phyloP scores from a whole-genome alignment of 2,329 filamentous ascomycete species.

The Arthrobotrys musiformis region DNA sequence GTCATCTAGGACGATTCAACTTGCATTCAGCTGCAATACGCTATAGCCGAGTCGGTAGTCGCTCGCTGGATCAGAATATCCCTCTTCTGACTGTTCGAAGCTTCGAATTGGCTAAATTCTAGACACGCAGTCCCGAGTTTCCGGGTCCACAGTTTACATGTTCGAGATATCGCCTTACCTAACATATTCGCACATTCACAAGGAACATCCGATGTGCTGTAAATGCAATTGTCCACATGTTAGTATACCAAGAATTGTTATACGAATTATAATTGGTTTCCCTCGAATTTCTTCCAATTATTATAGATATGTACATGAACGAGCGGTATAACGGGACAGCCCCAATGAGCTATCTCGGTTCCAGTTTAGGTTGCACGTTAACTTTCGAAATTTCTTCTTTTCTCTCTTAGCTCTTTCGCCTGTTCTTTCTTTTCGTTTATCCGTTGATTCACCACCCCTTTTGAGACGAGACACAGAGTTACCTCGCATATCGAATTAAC shows the following conservation, averaged over 20 bases:
- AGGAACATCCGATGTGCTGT: conserved; percentile 45
- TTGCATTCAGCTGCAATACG: conserved; percentile 43
- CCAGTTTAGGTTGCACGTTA: neutral
- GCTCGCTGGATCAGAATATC: conserved; percentile 23
- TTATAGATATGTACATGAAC: neutral
- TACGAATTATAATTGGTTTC: conserved; percentile 1
- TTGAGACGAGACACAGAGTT: conserved; percentile 4
- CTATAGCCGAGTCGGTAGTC: conserved; percentile 45
- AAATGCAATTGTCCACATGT: conserved; percentile 12
- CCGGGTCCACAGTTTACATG: conserved; percentile 35
- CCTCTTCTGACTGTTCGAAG: conserved; percentile 20
- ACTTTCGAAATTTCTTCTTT: conserved; percentile 18
- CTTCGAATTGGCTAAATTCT: conserved; percentile 10
- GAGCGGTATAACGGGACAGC: conserved; percentile 10
- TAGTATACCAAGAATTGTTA: conserved; percentile 26
- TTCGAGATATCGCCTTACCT: conserved; percentile 11
- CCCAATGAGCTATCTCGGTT: conserved; percentile 19
- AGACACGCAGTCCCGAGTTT: conserved; percentile 30
- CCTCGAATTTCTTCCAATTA: neutral
- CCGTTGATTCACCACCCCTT: conserved; percentile 30
- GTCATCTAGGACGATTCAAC: conserved; percentile 10
- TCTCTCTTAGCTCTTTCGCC: conserved; percentile 13
- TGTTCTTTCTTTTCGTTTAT: conserved; percentile 31
- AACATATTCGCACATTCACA: conserved; percentile 13
- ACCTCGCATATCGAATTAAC: conserved; percentile 28